Conservation (phyloP, 345 rosid genomes). For the Heritiera fomes region DNA sequence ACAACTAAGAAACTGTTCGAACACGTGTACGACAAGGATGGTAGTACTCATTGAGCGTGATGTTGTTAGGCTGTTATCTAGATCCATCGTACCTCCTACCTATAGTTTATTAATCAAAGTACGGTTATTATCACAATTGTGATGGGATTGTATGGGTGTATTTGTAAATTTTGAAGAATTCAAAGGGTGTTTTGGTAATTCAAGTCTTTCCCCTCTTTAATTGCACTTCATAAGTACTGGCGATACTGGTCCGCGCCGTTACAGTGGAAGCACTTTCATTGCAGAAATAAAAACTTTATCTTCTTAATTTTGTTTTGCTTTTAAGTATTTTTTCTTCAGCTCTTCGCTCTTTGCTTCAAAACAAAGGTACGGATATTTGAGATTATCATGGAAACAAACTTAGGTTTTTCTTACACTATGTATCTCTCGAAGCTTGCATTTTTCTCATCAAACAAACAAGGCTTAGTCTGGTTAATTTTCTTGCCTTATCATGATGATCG, state of each 20-base stretch:
- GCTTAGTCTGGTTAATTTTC: not conserved
- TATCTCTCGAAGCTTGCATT: not conserved
- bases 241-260: not conserved
- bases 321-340: not conserved
- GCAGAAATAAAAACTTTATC: not conserved
- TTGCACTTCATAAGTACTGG: conserved; percentile 31
- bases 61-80: not conserved
- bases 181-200: conserved; percentile 39
- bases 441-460: conserved; percentile 6
- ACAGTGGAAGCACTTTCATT: conserved; percentile 10
- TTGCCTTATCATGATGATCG: not conserved
- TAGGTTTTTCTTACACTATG: not conserved
- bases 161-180: not conserved
- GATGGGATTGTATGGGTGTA: not conserved
- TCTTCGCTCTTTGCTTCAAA: not conserved
- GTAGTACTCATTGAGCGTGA: conserved; percentile 19
- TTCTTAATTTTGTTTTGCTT: not conserved
- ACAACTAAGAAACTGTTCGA: conserved; percentile 25
- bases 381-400: not conserved
- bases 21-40: conserved; percentile 63
- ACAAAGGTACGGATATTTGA: not conserved
- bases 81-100: conserved; percentile 18
- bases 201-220: conserved; percentile 20
- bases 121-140: conserved; percentile 24
- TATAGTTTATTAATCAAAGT: conserved; percentile 4